Percentiles rank a stretch among this genome's conserved stretches.
These are phyloP conservation scores for Globisporangium nagaii DNA, from an alignment of 352 stramenopile genomes.

Conservation along the genomic window DNA sequence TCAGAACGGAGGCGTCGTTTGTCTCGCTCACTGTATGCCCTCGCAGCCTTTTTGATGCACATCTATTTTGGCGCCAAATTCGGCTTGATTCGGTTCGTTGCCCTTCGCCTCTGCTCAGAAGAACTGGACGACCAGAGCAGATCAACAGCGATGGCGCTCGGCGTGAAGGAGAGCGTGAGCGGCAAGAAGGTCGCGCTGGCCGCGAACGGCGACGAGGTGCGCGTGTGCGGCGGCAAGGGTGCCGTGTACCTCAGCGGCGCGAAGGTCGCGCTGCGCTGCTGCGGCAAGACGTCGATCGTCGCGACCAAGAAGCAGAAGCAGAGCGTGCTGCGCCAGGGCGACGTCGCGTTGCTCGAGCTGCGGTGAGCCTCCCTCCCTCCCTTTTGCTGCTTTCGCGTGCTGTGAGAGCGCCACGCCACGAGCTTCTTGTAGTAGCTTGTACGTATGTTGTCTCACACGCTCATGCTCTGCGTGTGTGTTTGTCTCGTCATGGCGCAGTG, in stretches of 20 bases:
- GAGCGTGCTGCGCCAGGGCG: constrained; percentile 66
- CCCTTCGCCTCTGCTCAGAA: too few species aligned
- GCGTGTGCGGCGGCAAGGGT: constrained; percentile 64
- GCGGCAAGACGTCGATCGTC: constrained; percentile 70
- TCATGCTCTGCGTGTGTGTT: neutral
- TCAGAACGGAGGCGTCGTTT: too few species aligned
- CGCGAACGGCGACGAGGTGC: constrained; percentile 42
- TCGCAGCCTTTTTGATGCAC: too few species aligned
- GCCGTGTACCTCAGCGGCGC: constrained; percentile 59
- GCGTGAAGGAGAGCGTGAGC: constrained; percentile 74
- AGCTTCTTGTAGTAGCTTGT: too few species aligned
- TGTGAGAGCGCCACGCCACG: too few species aligned
- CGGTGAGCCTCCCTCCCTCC: constrained; percentile 19
- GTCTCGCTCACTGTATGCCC: too few species aligned
- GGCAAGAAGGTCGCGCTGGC: constrained; percentile 39
- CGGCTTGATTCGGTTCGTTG: too few species aligned
- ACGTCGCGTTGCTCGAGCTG: constrained; percentile 57
- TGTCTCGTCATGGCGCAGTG: constrained; percentile 18
- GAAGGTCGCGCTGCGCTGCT: constrained; percentile 71
- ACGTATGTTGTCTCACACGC: neutral
- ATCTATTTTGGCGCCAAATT: too few species aligned
- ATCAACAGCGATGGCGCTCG: constrained; percentile 19
- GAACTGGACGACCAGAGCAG: neutral
- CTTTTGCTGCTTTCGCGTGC: neutral
- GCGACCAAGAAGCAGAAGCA: constrained; percentile 67